Evolutionary conservation across 805 yeast genomes (phyloP).

Genomic region (Schwanniomyces sp.): DNA sequence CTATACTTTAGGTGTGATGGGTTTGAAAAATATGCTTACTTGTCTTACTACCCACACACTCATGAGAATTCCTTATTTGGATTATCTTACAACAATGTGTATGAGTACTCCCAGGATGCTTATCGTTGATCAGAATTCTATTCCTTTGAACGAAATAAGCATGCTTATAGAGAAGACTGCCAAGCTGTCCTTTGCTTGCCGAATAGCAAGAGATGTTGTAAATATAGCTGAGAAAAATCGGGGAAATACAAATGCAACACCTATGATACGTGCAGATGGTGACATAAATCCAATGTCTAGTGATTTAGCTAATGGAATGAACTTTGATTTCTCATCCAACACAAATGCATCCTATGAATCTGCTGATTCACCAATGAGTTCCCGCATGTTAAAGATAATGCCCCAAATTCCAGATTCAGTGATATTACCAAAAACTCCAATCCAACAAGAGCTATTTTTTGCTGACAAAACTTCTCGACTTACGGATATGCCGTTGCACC

Average conservation of each 20-base stretch:
- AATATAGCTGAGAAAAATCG: not conserved
- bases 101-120: slow-evolving; percentile 1
- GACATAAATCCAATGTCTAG: not conserved
- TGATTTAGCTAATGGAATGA: not conserved
- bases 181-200: not conserved
- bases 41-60: not conserved
- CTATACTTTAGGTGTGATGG: slow-evolving; percentile 1
- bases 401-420: not conserved
- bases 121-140: not conserved
- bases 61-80: slow-evolving; percentile 2
- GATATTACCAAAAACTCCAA: not conserved
- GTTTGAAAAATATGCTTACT: not conserved
- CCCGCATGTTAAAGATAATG: not conserved
- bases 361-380: not conserved
- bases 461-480: not conserved
- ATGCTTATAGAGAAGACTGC: not conserved
- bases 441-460: not conserved
- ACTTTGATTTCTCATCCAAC: not conserved
- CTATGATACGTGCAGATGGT: not conserved
- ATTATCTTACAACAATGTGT: slow-evolving; percentile 2
- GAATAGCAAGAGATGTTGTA: not conserved
- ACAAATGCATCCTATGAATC: not conserved
- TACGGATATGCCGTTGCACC: not conserved
- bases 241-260: not conserved
- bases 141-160: not conserved